Percentiles rank a stretch among this genome's conserved stretches.
phyloP scores from a whole-genome alignment of 2,329 filamentous ascomycete genomes.

The Cordyceps fumosorosea region DNA sequence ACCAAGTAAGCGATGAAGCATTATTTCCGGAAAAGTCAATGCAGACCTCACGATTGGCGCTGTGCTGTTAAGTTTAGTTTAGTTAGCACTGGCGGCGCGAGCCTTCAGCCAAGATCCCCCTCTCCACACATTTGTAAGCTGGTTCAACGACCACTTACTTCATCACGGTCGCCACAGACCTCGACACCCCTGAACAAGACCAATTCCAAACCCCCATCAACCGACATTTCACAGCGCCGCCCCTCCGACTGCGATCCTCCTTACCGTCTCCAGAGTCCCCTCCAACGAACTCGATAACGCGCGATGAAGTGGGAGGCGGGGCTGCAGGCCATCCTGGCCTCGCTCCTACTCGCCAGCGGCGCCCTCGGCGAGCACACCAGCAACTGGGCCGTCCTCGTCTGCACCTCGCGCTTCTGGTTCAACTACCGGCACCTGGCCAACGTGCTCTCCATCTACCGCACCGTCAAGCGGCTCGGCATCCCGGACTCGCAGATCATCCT shows the following conservation, averaged over 20 bases:
- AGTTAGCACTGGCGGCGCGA: too few species aligned
- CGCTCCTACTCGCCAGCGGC: conserved; percentile 38
- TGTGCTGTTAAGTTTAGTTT: too few species aligned
- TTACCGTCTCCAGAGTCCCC: not conserved
- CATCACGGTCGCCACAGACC: not conserved
- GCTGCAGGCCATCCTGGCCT: conserved; percentile 42
- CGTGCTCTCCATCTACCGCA: conserved; percentile 93
- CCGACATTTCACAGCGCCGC: not conserved
- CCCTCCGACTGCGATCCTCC: not conserved
- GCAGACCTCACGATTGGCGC: too few species aligned
- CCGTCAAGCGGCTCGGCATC: conserved; percentile 94
- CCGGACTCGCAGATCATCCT: conserved; percentile 98
- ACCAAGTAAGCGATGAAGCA: too few species aligned
- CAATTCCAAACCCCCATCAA: not conserved
- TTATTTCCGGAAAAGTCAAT: too few species aligned
- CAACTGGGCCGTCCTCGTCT: conserved; percentile 99
- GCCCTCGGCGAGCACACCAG: conserved; percentile 76
- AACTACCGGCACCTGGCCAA: conserved; percentile 99
- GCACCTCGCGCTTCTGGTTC: conserved; percentile 99
- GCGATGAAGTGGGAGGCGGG: conserved; percentile 45
- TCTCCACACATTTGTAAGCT: conserved; percentile 8
- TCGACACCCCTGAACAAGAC: not conserved
- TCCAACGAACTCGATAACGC: not conserved
- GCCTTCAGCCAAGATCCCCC: not conserved
- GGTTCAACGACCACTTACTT: not conserved